phyloP scores from a whole-genome alignment of 2,329 filamentous ascomycete species.

The Bipolaris bicolor region DNA sequence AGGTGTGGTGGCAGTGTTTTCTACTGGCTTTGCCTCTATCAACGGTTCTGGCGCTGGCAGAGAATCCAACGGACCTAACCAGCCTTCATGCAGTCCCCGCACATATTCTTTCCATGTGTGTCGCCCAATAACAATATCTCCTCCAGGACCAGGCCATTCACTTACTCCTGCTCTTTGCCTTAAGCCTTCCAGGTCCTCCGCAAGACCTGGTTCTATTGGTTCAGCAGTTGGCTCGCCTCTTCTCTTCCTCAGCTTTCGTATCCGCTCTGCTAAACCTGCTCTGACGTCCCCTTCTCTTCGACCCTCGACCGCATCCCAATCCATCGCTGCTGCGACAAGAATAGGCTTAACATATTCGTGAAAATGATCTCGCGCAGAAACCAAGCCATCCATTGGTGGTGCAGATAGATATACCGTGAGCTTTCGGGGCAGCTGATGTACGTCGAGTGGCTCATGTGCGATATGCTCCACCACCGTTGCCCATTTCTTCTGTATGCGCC shows the following conservation, averaged over 20 bases:
- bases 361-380: slow-evolving; percentile 90
- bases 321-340: slow-evolving; percentile 83
- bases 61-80: slow-evolving; percentile 81
- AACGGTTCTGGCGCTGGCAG: slow-evolving; percentile 50
- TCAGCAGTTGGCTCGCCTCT: slow-evolving; percentile 59
- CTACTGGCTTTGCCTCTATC: slow-evolving; percentile 25
- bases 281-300: slow-evolving; percentile 90
- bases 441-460: slow-evolving; percentile 73
- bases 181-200: slow-evolving; percentile 67
- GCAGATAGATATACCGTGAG: slow-evolving; percentile 85
- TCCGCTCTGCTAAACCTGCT: slow-evolving; percentile 83
- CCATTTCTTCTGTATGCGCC: slow-evolving; percentile 84
- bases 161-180: slow-evolving; percentile 70
- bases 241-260: slow-evolving; percentile 70
- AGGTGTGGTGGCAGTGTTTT: slow-evolving; percentile 17
- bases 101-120: slow-evolving; percentile 99
- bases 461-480: slow-evolving; percentile 83
- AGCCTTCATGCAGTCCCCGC: slow-evolving; percentile 91
- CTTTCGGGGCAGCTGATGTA: slow-evolving; percentile 77
- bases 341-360: slow-evolving; percentile 95
- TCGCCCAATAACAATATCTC: slow-evolving; percentile 87
- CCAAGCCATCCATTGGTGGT: slow-evolving; percentile 84
- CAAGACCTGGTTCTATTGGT: slow-evolving; percentile 56
- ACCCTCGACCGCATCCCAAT: slow-evolving; percentile 96
- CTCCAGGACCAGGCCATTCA: slow-evolving; percentile 74